Evolutionary conservation across 257 asterid species (phyloP), one percentile per base, ranked within the genome.

Genomic region (Plantago ovata): DNA sequence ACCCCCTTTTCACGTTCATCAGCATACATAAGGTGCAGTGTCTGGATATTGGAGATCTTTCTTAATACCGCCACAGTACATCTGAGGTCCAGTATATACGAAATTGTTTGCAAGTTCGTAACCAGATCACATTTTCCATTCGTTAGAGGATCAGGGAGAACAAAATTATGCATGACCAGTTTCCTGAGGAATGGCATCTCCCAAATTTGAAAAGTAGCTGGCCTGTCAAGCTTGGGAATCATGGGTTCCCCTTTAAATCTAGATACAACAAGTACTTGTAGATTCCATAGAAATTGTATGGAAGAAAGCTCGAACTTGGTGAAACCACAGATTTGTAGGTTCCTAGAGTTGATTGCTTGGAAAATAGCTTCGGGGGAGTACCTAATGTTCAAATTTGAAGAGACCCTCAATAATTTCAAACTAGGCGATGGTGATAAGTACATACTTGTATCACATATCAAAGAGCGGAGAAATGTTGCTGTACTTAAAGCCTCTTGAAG

Each of bases 181-280:
- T 63, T 47, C 43, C 68, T 53, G 1, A 63, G 44, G 4, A 38
- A 60, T 40, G 53, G 61, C 68, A 63, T 63, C 43, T 53, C 38
- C 68, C 68, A 63, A 43, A 53, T 13, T 41, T 43, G 52, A 41
- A 21, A 36, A 12, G 7, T 47, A 22, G 14, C 21, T n/a, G 12
- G 9, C 10, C 1, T 9, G 10, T 39, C 55, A 12, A 11, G 20
- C 9, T 53, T 33, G 9, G 4, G 15, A 38, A 61, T 13, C 10
- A 51, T 49, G 19, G 36, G 36, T 4, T 3, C 36, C 36, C 36
- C 36, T 28, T 28, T 8, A 1, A 28, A 1, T 28, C 36, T 28
- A 28, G 36, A 28, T 3, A 28, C 32, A 24, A 24, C 36, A 28
- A 61, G 41, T 20, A 53, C 36, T 3, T 49, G 66, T 10, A 61